These are phyloP conservation scores for Paecilomyces dactylethromorphus DNA, from an alignment of 2,329 filamentous ascomycete species.

Conservation along the genomic window DNA sequence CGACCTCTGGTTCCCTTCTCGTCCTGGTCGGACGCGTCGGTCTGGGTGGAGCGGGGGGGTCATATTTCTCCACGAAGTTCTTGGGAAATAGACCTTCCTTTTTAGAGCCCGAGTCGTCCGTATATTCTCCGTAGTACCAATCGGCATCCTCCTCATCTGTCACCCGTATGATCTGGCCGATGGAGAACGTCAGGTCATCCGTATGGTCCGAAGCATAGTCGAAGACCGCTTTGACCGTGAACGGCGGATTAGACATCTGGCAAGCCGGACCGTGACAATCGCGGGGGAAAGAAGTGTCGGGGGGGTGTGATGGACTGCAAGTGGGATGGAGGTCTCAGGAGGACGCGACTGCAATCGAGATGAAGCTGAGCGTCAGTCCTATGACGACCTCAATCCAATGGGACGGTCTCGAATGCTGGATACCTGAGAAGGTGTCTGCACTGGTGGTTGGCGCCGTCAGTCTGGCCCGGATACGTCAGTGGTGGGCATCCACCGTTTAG, in stretches of 20 bases:
- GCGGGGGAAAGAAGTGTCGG: background rate
- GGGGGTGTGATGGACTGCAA: background rate
- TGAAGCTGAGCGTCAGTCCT: background rate
- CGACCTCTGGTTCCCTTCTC: constrained; percentile 54
- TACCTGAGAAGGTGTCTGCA: background rate
- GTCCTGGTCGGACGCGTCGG: constrained; percentile 64
- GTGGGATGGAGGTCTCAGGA: background rate
- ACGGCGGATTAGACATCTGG: constrained; percentile 64
- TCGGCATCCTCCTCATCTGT: constrained; percentile 88
- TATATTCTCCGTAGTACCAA: constrained; percentile 88
- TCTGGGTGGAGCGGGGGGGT: constrained; percentile 82
- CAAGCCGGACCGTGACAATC: constrained; percentile 10
- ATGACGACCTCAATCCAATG: background rate
- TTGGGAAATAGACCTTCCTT: constrained; percentile 85
- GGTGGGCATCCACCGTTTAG: background rate
- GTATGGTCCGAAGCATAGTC: constrained; percentile 91
- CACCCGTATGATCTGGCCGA: constrained; percentile 87
- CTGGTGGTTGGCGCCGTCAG: background rate
- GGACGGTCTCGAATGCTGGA: background rate
- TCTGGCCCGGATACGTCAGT: background rate
- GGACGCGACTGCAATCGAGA: background rate
- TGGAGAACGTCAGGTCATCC: constrained; percentile 82
- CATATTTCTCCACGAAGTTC: constrained; percentile 96
- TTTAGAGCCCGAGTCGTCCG: constrained; percentile 66
- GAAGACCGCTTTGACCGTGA: constrained; percentile 93